Evolutionary conservation across 1,139 yeast genomes (phyloP), one percentile per base, ranked within the genome.

Genomic region (Blastobotrys malaysiensis): DNA sequence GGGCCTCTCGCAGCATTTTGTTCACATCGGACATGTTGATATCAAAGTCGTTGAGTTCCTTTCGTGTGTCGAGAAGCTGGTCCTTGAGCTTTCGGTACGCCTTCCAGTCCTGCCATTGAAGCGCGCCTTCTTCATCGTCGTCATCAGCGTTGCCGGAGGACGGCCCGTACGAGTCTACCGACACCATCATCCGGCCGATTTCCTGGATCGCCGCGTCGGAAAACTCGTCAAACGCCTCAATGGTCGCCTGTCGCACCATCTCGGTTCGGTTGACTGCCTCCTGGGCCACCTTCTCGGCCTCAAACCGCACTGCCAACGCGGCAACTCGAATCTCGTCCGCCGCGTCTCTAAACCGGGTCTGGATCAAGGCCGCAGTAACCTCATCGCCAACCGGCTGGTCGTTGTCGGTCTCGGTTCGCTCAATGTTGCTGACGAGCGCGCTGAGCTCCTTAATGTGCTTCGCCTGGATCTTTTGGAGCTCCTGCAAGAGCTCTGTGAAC

Each of bases 101-200:
- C 65, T 82, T 84, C 93, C 93, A 87, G 48, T 82, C 81, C 21
- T 73, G 69, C 87, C 93, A 86, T 45, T 62, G 61, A 11, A 64
- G 59, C n/a, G 52, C 45, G 53, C 54, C 73, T 70, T 63, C 71
- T 76, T 49, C 54, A 75, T 71, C 48, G 14, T 76, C 78, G 74
- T 47, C 80, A 68, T 59, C 76, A 69, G 52, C 52, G 44, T 55
- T 59, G 36, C 62, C 63, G 51, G 51, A 54, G 54, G 58, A 53
- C n/a, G n/a, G n/a, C 7, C 46, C 27, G 24, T 49, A 54, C 2
- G 60, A 51, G 14, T 60, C 59, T 14, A 53, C 24, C 1, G 64
- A 58, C 44, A 66, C 65, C 58, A 67, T 61, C 49, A 66, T 68
- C 22, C 71, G 63, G 31, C 73, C 73, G 16, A 71, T 67, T 55